These are phyloP conservation scores for Neonectria neomacrospora DNA, from an alignment of 2,329 filamentous ascomycete species.

Conservation along the genomic window DNA sequence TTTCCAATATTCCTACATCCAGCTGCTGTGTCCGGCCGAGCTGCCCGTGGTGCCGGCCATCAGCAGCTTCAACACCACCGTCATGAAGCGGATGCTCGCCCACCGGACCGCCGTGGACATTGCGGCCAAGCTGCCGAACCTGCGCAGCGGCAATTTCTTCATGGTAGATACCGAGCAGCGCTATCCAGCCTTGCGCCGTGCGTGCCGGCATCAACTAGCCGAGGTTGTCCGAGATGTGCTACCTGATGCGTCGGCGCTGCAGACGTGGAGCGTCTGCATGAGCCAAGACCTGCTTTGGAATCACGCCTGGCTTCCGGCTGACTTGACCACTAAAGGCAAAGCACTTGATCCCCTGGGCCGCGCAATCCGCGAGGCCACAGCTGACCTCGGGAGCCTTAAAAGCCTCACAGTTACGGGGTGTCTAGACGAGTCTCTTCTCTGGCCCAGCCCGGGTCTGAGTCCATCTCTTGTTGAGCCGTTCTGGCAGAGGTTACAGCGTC, in stretches of 20 bases:
- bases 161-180: conserved; percentile 30
- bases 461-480: conserved; percentile 22
- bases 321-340: conserved; percentile 17
- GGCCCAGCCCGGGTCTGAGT: conserved; percentile 21
- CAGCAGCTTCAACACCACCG: conserved; percentile 23
- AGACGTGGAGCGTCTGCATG: conserved; percentile 30
- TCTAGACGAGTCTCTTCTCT: conserved; percentile 30
- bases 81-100: conserved; percentile 25
- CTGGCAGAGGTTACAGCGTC: conserved; percentile 32
- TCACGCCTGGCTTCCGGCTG: conserved; percentile 30
- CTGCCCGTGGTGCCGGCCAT: conserved; percentile 26
- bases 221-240: conserved; percentile 24
- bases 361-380: conserved; percentile 27
- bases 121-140: conserved; percentile 28
- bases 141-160: conserved; percentile 26
- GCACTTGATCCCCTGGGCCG: conserved; percentile 23
- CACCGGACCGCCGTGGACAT: conserved; percentile 28
- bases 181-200: conserved; percentile 29
- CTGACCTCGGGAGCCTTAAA: conserved; percentile 19
- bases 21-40: conserved; percentile 18
- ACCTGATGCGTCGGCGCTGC: conserved; percentile 19
- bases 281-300: conserved; percentile 33
- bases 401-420: conserved; percentile 29
- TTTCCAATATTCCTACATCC: conserved; percentile 32
- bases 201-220: conserved; percentile 24